Conservation (phyloP, 2,329 filamentous ascomycete genomes). For the Monosporascus sp. region DNA sequence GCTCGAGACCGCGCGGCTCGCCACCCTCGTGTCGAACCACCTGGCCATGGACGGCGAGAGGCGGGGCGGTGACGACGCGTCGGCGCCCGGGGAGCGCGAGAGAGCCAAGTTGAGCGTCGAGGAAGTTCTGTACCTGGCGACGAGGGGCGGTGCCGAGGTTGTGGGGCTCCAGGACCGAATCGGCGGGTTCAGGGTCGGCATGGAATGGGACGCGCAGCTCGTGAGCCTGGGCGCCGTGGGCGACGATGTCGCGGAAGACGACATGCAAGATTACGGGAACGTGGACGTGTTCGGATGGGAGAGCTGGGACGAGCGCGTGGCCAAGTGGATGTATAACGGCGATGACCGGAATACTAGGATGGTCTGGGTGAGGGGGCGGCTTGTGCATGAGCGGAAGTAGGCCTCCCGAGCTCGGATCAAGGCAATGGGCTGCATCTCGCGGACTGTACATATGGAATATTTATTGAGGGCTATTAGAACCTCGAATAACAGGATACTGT, state of each 20-base stretch:
- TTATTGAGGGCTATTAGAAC: no score
- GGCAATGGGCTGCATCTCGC: no score
- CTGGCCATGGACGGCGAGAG: slow-evolving; percentile 45
- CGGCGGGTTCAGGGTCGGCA: slow-evolving; percentile 79
- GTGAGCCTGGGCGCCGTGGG: slow-evolving; percentile 55
- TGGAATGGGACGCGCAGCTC: slow-evolving; percentile 87
- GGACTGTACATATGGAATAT: no score
- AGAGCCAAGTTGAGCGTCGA: slow-evolving; percentile 69
- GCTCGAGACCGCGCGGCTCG: slow-evolving; percentile 77
- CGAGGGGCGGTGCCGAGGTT: slow-evolving; percentile 77
- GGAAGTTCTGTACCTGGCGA: slow-evolving; percentile 82
- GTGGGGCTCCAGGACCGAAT: slow-evolving; percentile 67
- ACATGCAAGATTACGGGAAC: slow-evolving; percentile 44
- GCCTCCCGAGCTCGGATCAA: neutral
- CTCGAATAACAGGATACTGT: no score
- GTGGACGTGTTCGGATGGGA: slow-evolving; percentile 93
- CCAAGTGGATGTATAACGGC: slow-evolving; percentile 92
- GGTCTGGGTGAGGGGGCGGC: slow-evolving; percentile 82
- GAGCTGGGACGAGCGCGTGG: slow-evolving; percentile 75
- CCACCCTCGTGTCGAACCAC: slow-evolving; percentile 71
- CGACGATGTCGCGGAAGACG: slow-evolving; percentile 30
- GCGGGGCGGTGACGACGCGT: slow-evolving; percentile 15
- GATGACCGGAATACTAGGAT: slow-evolving; percentile 85
- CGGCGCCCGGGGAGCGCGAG: slow-evolving; percentile 26
- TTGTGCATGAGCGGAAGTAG: slow-evolving; percentile 61